Evolutionary conservation across 2,329 filamentous ascomycete species (phyloP).

Genomic region (Pestalotiopsis sp.): DNA sequence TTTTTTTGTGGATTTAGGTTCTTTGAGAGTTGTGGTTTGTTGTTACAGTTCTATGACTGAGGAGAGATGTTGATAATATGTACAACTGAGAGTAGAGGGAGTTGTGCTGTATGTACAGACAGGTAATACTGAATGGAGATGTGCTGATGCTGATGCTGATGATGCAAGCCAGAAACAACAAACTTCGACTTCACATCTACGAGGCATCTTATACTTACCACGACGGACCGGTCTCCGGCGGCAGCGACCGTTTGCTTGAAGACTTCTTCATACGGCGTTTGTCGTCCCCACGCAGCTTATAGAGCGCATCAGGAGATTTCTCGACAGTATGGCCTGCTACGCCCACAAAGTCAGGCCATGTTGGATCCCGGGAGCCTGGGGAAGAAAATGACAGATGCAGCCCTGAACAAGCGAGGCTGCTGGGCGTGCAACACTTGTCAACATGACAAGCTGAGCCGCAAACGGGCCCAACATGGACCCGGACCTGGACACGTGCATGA

Average conservation of each 20-base stretch:
- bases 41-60: background rate
- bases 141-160: constrained; percentile 8
- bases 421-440: background rate
- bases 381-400: background rate
- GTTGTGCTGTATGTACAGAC: constrained; percentile 9
- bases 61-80: background rate
- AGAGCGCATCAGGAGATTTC: constrained; percentile 9
- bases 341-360: constrained; percentile 6
- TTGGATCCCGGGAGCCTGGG: background rate
- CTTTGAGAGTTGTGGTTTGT: background rate
- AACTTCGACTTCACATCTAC: background rate
- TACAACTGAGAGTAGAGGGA: constrained; percentile 7
- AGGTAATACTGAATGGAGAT: constrained; percentile 6
- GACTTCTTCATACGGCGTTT: background rate
- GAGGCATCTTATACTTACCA: constrained; percentile 11
- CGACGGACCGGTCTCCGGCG: constrained; percentile 4
- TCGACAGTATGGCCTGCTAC: background rate
- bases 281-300: background rate
- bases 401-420: background rate
- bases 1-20: background rate
- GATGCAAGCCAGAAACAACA: constrained; percentile 5
- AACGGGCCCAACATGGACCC: background rate
- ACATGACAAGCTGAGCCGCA: constrained; percentile 11
- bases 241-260: background rate
- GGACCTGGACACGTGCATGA: background rate